Evolutionary conservation across 2,329 filamentous ascomycete genomes (phyloP), one percentile per base, ranked within the genome.

Genomic region (Colletotrichum cereale): DNA sequence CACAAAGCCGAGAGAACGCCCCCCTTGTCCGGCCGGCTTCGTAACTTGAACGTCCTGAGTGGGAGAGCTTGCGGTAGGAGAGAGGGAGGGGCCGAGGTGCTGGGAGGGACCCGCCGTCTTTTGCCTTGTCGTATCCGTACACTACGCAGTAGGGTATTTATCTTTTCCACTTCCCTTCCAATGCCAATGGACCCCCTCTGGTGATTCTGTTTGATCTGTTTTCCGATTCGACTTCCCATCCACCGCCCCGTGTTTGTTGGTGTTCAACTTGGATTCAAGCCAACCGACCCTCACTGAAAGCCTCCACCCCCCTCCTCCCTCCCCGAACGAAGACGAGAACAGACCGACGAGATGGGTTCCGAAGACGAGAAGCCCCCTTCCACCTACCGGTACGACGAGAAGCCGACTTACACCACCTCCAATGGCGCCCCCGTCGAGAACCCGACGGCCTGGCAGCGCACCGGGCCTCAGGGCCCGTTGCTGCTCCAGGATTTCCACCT

Each of bases 401-500:
- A 84, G 76, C 87, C 88, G 58, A 82, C 87, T 73, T 90, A 89
- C 78, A 89, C 88, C 14, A 86, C 87, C 40, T 89, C 87, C 77
- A 90, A 88, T 83, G 88, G 88, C 76, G 86, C 84, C 52, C 88
- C 88, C 73, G 84, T 90, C 67, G 83, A 86, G 71, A 84, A 87
- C 75, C 86, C 87, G 47, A 73, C 77, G 72, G 78, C 74, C 55
- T 81, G 78, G 77, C 87, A 90, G 78, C 84, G 89, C 68, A 80
- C 88, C 42, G 89, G 89, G 60, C 72, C 76, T 52, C 87, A 87
- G 75, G 89, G 89, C 0, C 89, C 89, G 73, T 82, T 91, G 48
- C 82, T 91, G 72, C 85, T 92, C 29, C 89, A 91, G 76, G 89
- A 91, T 78, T 90, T 90, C 78, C 89, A 91, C 77, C 80, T 92